Evolutionary conservation across 2,329 filamentous ascomycete genomes (phyloP).

Genomic region (Fonsecaea pugnacius): DNA sequence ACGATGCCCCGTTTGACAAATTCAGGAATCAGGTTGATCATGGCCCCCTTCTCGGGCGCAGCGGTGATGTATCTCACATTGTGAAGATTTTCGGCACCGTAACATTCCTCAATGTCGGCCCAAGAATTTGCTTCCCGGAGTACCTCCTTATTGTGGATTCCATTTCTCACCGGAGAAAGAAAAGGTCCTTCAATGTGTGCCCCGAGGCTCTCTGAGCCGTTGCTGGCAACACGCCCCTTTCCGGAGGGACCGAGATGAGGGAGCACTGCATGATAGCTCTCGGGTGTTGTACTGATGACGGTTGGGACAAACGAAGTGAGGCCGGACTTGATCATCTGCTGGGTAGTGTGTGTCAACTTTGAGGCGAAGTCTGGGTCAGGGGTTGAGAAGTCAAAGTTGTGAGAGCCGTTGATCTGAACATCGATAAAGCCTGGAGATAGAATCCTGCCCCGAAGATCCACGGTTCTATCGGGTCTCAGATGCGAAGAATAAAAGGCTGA

Average conservation of each 20-base stretch:
- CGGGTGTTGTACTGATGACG: constrained; percentile 76
- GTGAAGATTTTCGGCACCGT: constrained; percentile 71
- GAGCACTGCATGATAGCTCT: constrained; percentile 76
- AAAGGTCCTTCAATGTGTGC: constrained; percentile 93
- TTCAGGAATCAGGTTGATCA: constrained; percentile 69
- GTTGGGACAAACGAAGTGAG: constrained; percentile 89
- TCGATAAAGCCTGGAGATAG: constrained; percentile 86
- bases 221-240: constrained; percentile 58
- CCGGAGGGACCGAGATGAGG: constrained; percentile 78
- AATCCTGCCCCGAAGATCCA: constrained; percentile 82
- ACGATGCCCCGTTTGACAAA: constrained; percentile 70
- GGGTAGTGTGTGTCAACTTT: constrained; percentile 73
- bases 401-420: constrained; percentile 87
- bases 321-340: constrained; percentile 72
- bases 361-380: constrained; percentile 72
- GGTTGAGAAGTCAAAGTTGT: constrained; percentile 87
- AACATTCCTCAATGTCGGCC: constrained; percentile 57
- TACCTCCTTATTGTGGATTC: constrained; percentile 77
- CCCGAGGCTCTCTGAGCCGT: constrained; percentile 84
- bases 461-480: constrained; percentile 67
- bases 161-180: constrained; percentile 79
- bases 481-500: constrained; percentile 58
- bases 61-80: constrained; percentile 80
- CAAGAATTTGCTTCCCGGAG: constrained; percentile 66
- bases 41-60: constrained; percentile 77